These are phyloP conservation scores for Termitomyces sp. DNA, from an alignment of 768 basidiomycete species.

Conservation along the genomic window DNA sequence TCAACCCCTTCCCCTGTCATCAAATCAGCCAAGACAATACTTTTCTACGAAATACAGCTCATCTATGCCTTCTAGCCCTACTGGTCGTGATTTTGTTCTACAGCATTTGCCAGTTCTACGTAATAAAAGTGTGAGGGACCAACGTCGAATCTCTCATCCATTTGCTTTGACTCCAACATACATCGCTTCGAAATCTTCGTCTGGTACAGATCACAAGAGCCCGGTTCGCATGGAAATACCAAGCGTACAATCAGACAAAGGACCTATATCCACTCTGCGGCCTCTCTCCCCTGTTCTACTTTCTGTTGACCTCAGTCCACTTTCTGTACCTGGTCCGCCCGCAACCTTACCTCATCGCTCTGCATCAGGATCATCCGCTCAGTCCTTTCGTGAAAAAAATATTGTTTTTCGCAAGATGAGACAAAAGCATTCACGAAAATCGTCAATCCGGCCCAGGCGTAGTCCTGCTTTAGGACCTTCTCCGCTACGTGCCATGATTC, in stretches of 20 bases:
- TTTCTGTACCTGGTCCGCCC: conserved; percentile 1
- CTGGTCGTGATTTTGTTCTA: not conserved
- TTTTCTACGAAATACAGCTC: not conserved
- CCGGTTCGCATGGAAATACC: not conserved
- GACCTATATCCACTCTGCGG: not conserved
- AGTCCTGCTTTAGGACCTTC: conserved; percentile 41
- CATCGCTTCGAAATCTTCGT: not conserved
- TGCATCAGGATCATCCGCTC: not conserved
- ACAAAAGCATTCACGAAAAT: conserved; percentile 8
- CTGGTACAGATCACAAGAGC: not conserved
- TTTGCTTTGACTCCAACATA: conserved; percentile 17
- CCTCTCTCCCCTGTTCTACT: conserved; percentile 6
- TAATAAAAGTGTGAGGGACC: not conserved
- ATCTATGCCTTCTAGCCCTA: not conserved
- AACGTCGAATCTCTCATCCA: conserved; percentile 22
- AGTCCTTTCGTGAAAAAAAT: not conserved
- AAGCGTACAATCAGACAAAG: not conserved
- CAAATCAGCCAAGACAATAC: not conserved
- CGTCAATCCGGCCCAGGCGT: conserved; percentile 21
- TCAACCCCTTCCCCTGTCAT: conserved; percentile 15
- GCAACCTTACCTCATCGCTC: not conserved
- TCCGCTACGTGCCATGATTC: conserved; percentile 37
- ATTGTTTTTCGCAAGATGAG: conserved; percentile 4
- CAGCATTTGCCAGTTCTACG: not conserved
- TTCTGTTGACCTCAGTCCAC: conserved; percentile 6